Evolutionary conservation across 495 filamentous ascomycete genomes (phyloP), one percentile per base, ranked within the genome.

Genomic region (Penicillium paradoxum): DNA sequence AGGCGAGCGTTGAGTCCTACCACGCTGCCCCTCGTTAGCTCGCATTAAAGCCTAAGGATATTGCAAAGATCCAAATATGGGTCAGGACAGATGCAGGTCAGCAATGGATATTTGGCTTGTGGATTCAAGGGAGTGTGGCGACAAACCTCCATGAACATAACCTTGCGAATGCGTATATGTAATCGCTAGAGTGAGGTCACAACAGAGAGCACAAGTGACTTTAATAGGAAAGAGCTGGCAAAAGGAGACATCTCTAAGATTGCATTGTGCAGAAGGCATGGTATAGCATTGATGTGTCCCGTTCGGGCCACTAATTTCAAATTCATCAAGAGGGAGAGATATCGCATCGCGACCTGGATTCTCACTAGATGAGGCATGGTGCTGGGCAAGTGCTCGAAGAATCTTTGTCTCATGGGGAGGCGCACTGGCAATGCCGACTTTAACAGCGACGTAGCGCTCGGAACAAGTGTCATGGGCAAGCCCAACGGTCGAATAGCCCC

Each of bases 401-500:
- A 64, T 46, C 0, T 59, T 57, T 7, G 25, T 29, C 25, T 48
- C 44, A 17, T 7, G 34, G 4, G 18, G 22, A 41, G 7, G 7
- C n/a, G 60, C 38, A 33, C 64, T 41, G 27, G 66, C 58, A 49
- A 64, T 63, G 39, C 48, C 32, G 19, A 73, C 59, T 41, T 71
- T 75, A 2, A 71, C 27, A 36, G 69, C 62, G 50, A 71, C 63
- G 53, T 71, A 75, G 1, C 38, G 45, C 9, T 62, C 29, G 18
- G 57, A 53, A 40, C 32, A 29, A 36, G 56, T 59, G 32, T 85
- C 77, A 3, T 57, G 71, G 24, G 77, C 79, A 34, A 85, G 72
- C 79, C 79, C 84, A 45, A 81, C 73, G 1, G 73, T 82, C 4
- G 71, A 76, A 54, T 72, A 79, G 5, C 72, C 71, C 10, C 80